These are phyloP conservation scores for Pseudomicrostroma phylloplanum DNA, from an alignment of 1,284 basidiomycete genomes.

Conservation along the genomic window DNA sequence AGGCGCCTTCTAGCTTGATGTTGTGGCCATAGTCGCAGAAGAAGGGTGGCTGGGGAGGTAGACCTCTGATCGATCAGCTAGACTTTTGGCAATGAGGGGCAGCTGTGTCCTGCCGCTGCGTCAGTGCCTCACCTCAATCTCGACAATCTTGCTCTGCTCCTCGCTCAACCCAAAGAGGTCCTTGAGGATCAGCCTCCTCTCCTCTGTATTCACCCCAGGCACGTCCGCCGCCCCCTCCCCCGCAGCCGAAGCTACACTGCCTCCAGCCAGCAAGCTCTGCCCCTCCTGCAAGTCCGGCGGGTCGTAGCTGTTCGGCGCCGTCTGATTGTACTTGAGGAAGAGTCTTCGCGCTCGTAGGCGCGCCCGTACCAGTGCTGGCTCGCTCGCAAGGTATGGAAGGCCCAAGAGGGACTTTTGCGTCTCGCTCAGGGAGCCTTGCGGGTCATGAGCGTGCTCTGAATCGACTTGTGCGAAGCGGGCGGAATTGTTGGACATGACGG, in stretches of 20 bases:
- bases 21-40: slow-evolving; percentile 36
- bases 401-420: slow-evolving; percentile 8
- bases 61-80: too few relatives aligned
- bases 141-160: slow-evolving; percentile 13
- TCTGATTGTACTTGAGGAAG: slow-evolving; percentile 16
- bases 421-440: slow-evolving; percentile 1
- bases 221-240: slow-evolving; percentile 3
- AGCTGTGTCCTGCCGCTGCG: neutral
- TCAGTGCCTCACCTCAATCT: slow-evolving; percentile 20
- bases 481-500: slow-evolving; percentile 1
- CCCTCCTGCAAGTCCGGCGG: slow-evolving; percentile 12
- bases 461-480: slow-evolving; percentile 1
- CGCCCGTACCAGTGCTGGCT: slow-evolving; percentile 14
- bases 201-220: slow-evolving; percentile 13
- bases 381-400: slow-evolving; percentile 21
- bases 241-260: slow-evolving; percentile 1
- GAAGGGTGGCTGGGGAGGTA: neutral
- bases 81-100: too few relatives aligned
- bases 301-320: slow-evolving; percentile 6
- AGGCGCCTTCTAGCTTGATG: slow-evolving; percentile 37
- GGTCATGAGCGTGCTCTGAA: neutral
- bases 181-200: slow-evolving; percentile 18
- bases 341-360: slow-evolving; percentile 15
- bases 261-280: slow-evolving; percentile 10
- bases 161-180: slow-evolving; percentile 17